Percentiles rank a stretch among this genome's conserved stretches.
Evolutionary conservation across 1,284 basidiomycete species (phyloP).

Genomic region (Heterobasidion occidentale): DNA sequence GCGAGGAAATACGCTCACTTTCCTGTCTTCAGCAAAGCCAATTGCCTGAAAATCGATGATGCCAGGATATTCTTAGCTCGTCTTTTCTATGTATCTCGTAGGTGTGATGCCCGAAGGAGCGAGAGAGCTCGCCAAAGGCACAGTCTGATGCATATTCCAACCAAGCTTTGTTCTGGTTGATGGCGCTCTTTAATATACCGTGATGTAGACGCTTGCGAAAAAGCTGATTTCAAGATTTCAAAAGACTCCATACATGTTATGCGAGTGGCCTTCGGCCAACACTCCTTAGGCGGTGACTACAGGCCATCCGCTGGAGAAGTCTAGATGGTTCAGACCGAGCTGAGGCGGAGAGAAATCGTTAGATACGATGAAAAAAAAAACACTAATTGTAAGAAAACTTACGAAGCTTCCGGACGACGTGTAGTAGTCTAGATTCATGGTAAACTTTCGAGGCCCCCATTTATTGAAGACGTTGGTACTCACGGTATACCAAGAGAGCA

Average conservation of each 20-base stretch:
- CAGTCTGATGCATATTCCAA: no score
- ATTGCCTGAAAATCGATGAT: no score
- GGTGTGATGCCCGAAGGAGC: no score
- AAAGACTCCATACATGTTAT: neutral
- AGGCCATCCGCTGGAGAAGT: conserved; percentile 28
- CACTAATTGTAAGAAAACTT: neutral
- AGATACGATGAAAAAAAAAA: neutral
- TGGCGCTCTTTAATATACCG: no score
- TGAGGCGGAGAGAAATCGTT: conserved; percentile 12
- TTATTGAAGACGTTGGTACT: conserved; percentile 8
- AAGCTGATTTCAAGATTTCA: neutral
- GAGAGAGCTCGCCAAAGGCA: no score
- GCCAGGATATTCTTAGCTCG: no score
- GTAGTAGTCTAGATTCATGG: conserved; percentile 36
- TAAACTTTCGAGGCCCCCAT: neutral
- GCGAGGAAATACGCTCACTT: no score
- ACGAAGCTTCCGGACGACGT: conserved; percentile 23
- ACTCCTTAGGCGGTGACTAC: conserved; percentile 10
- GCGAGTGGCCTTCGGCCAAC: neutral
- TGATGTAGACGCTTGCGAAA: neutral
- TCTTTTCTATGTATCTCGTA: no score
- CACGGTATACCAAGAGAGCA: conserved; percentile 34
- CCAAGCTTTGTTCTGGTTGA: no score
- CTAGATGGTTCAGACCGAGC: conserved; percentile 41
- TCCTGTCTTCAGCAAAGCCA: no score